Percentiles rank a stretch among this genome's conserved stretches.
Evolutionary conservation across 192 early-diverging fungal species (phyloP).

Genomic region (Coemansia sp.): DNA sequence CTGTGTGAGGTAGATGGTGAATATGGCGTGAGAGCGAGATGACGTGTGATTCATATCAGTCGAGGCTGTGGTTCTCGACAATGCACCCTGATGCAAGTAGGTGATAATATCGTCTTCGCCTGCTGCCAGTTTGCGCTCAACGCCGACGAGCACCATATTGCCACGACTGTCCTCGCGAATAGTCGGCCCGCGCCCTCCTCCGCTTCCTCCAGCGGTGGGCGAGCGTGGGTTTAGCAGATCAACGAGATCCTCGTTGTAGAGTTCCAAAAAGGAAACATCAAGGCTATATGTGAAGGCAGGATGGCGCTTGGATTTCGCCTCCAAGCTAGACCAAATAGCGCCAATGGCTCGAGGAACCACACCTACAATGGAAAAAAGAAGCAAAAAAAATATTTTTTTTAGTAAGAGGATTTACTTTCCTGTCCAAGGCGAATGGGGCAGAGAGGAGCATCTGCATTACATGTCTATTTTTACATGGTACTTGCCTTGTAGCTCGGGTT

Average conservation of each 20-base stretch:
- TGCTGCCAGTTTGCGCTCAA: conserved; percentile 73
- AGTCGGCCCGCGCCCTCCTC: conserved; percentile 58
- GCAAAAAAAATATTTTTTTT: background rate
- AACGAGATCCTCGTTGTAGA: conserved; percentile 96
- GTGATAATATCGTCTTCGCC: conserved; percentile 70
- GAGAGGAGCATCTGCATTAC: background rate
- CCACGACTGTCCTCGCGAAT: conserved; percentile 88
- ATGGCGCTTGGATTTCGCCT: conserved; percentile 10
- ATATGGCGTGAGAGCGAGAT: conserved; percentile 96
- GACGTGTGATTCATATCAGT: conserved; percentile 98
- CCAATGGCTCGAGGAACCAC: conserved; percentile 49
- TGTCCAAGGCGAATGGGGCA: conserved; percentile 25
- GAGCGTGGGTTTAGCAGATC: conserved; percentile 71
- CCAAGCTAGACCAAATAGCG: conserved; percentile 42
- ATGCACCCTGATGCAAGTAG: conserved; percentile 71
- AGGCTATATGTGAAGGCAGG: conserved; percentile 38
- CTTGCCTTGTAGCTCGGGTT: conserved; percentile 57
- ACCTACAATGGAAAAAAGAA: conserved; percentile 12
- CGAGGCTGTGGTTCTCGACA: conserved; percentile 82
- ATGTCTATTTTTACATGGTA: conserved; percentile 56
- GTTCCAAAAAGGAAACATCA: conserved; percentile 89
- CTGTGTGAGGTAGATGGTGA: conserved; percentile 81
- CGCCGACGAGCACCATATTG: conserved; percentile 84
- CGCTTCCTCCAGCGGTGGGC: conserved; percentile 23
- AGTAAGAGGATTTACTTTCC: conserved; percentile 41